These are phyloP conservation scores for Phialemoniopsis sp. DNA, from an alignment of 2,329 filamentous ascomycete species.

Conservation along the genomic window DNA sequence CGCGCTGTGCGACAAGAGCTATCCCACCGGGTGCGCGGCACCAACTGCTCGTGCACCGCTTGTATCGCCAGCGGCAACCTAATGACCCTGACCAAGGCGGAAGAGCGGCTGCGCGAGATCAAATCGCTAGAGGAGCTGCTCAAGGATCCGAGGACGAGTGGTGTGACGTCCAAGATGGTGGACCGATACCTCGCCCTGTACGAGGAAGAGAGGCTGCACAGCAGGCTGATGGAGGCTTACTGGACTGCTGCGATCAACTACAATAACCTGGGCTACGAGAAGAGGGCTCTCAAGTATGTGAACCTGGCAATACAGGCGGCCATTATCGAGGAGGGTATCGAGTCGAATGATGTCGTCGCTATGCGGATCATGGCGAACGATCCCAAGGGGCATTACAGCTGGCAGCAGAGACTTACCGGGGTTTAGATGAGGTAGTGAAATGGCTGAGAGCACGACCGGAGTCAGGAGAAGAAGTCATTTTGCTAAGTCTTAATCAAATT, in stretches of 20 bases:
- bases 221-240: constrained; percentile 30
- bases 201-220: constrained; percentile 27
- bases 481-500: too few relatives aligned
- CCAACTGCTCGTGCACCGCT: constrained; percentile 28
- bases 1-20: constrained; percentile 18
- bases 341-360: constrained; percentile 23
- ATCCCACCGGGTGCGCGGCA: constrained; percentile 23
- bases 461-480: too few relatives aligned
- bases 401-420: background rate
- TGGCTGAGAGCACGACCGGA: background rate
- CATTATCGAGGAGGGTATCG: constrained; percentile 28
- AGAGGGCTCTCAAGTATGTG: constrained; percentile 26
- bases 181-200: constrained; percentile 25
- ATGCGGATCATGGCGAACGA: constrained; percentile 26
- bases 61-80: constrained; percentile 18
- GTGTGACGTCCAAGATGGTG: constrained; percentile 19
- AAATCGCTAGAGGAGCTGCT: constrained; percentile 18
- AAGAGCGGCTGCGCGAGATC: constrained; percentile 21
- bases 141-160: constrained; percentile 15
- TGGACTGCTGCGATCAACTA: constrained; percentile 33
- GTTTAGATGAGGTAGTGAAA: constrained; percentile 1
- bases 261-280: constrained; percentile 26
- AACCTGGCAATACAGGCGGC: constrained; percentile 25
- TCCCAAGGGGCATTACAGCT: constrained; percentile 23
- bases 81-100: constrained; percentile 12